A percentile compares a stretch with the other conserved stretches of the same genome.
Evolutionary conservation across 176 grass and related monocot genomes (phyloP).

Genomic region (Puccinellia tenuiflora): DNA sequence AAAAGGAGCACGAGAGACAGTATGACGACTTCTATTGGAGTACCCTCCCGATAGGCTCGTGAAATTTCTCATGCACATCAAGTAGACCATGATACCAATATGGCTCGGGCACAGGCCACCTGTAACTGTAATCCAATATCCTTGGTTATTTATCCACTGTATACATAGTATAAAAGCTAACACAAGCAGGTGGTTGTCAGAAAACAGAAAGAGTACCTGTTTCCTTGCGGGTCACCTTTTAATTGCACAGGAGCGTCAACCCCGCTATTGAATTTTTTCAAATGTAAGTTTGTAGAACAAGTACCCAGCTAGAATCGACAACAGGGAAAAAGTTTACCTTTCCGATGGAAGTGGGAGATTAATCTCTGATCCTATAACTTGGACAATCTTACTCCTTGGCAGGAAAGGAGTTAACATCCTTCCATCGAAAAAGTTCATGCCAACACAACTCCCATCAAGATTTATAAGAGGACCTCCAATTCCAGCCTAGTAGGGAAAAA

Average conservation of each 20-base stretch:
- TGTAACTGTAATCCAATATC: neutral
- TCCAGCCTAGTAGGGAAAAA: conserved; percentile 1
- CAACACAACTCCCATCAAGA: conserved; percentile 12
- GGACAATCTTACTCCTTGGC: neutral
- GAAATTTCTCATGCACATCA: neutral
- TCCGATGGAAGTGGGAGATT: neutral
- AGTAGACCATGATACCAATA: neutral
- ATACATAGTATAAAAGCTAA: neutral
- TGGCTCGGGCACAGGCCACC: neutral
- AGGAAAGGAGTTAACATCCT: neutral
- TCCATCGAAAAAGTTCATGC: conserved; percentile 22
- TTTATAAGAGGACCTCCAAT: conserved; percentile 16
- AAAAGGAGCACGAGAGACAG: too few species aligned
- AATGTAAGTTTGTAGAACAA: neutral
- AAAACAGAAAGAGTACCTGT: neutral
- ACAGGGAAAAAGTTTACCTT: neutral
- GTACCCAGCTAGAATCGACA: neutral
- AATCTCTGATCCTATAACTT: neutral
- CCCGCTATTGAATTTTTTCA: neutral
- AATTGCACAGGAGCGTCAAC: neutral
- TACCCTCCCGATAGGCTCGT: neutral
- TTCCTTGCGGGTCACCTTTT: neutral
- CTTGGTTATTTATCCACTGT: neutral
- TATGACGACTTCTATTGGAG: neutral
- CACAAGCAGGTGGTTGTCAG: neutral